A percentile compares a stretch with the other conserved stretches of the same genome.
Evolutionary conservation across 129 eudicot species (phyloP).

Genomic region (Dittrichia graveolens): DNA sequence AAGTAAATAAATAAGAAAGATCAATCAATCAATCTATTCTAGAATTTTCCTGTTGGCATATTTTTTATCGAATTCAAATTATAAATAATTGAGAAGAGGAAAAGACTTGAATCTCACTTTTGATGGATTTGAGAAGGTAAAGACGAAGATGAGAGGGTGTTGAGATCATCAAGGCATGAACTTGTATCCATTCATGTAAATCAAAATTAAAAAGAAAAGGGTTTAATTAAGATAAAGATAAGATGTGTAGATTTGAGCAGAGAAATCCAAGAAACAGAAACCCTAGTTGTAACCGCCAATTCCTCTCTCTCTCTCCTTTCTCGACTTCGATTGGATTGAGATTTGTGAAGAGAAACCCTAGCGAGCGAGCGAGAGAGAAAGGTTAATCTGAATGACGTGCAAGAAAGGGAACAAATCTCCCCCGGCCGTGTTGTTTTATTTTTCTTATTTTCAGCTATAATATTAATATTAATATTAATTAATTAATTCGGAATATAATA

Average conservation of each 20-base stretch:
- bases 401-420: conserved; percentile 18
- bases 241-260: conserved; percentile 17
- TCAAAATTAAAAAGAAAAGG: not conserved
- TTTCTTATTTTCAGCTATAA: conserved; percentile 3
- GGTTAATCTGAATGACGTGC: conserved; percentile 10
- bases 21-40: conserved; percentile 7
- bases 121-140: conserved; percentile 40
- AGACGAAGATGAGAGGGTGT: conserved; percentile 40
- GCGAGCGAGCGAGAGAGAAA: conserved; percentile 8
- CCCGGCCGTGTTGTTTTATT: not conserved
- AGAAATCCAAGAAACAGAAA: conserved; percentile 10
- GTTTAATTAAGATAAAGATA: not conserved
- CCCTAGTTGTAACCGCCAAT: conserved; percentile 34
- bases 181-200: conserved; percentile 39
- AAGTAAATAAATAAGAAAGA: not conserved
- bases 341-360: conserved; percentile 41
- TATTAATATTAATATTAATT: not conserved
- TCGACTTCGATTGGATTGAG: conserved; percentile 23
- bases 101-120: conserved; percentile 26
- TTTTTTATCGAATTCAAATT: conserved; percentile 12
- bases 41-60: not conserved
- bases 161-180: conserved; percentile 44
- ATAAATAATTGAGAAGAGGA: not conserved
- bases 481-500: conserved; percentile 9
- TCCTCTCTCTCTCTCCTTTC: conserved; percentile 14